Percentiles rank a stretch among this genome's conserved stretches.
Conservation (phyloP, 177 flowering plant species). For the Vitis hybrid region DNA sequence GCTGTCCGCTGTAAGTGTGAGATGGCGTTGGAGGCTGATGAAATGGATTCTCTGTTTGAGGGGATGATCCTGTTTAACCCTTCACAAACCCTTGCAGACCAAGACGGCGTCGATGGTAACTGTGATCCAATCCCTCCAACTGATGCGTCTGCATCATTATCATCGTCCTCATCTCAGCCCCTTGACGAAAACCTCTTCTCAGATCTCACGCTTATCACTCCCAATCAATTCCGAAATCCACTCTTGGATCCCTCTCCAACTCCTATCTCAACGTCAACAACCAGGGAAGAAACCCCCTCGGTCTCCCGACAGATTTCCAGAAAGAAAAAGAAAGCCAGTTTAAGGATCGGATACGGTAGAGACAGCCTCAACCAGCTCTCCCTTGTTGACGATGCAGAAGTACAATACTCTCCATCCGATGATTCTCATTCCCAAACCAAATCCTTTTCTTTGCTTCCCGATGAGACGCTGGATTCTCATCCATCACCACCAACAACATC, state of each 20-base stretch:
- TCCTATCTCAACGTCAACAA: slow-evolving; percentile 2
- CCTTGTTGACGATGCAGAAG: neutral
- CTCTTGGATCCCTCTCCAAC: slow-evolving; percentile 1
- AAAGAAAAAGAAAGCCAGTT: slow-evolving; percentile 56
- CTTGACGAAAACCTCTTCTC: slow-evolving; percentile 84
- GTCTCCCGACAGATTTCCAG: slow-evolving; percentile 41
- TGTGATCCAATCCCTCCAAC: slow-evolving; percentile 17
- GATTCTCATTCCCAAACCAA: neutral
- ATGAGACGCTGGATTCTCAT: neutral
- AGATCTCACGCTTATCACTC: slow-evolving; percentile 59
- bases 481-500: neutral
- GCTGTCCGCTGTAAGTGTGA: neutral
- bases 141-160: neutral
- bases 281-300: neutral
- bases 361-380: slow-evolving; percentile 17
- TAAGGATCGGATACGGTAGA: slow-evolving; percentile 70
- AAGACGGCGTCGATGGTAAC: neutral
- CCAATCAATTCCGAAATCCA: slow-evolving; percentile 14
- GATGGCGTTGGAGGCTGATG: slow-evolving; percentile 30
- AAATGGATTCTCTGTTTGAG: slow-evolving; percentile 72
- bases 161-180: slow-evolving; percentile 32
- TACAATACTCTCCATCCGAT: neutral
- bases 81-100: slow-evolving; percentile 17
- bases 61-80: slow-evolving; percentile 75
- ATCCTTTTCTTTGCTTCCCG: neutral